Evolutionary conservation across 768 basidiomycete species (phyloP).

Genomic region (Auriscalpium vulgare): DNA sequence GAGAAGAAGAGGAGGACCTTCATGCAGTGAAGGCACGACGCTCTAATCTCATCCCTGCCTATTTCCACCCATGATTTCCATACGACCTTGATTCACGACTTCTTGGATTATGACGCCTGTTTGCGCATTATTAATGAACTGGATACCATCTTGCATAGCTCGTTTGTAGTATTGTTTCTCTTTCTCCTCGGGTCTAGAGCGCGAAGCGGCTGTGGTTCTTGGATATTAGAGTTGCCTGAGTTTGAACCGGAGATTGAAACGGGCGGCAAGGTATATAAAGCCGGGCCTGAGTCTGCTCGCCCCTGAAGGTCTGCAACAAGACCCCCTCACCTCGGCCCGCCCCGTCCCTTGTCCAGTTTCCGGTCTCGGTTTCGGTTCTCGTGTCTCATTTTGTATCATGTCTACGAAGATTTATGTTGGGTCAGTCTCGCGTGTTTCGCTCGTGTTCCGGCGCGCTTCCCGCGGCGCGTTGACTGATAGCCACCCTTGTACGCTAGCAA

Average conservation of each 20-base stretch:
- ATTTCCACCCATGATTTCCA: background rate
- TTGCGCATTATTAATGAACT: too few relatives aligned
- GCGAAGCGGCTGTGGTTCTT: background rate
- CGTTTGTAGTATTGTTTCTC: too few relatives aligned
- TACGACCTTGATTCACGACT: too few relatives aligned
- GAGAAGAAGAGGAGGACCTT: slow-evolving; percentile 54
- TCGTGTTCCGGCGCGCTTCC: slow-evolving; percentile 38
- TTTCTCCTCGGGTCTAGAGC: too few relatives aligned
- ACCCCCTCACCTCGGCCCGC: slow-evolving; percentile 7
- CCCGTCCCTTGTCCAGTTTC: slow-evolving; percentile 13
- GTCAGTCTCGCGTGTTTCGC: slow-evolving; percentile 69
- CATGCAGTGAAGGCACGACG: slow-evolving; percentile 18
- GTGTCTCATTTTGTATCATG: slow-evolving; percentile 33
- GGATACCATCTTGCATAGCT: too few relatives aligned
- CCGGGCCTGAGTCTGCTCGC: background rate
- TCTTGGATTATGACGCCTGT: too few relatives aligned
- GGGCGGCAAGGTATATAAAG: slow-evolving; percentile 34
- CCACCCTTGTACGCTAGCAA: slow-evolving; percentile 57
- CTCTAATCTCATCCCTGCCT: too few relatives aligned
- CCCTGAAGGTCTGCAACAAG: slow-evolving; percentile 6
- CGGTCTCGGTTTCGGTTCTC: slow-evolving; percentile 15
- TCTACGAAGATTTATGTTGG: slow-evolving; percentile 88
- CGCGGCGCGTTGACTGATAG: slow-evolving; percentile 42
- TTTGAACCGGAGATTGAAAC: slow-evolving; percentile 45
- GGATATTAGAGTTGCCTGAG: slow-evolving; percentile 17